Conservation (phyloP, 805 yeast species). For the Candida insectalens region DNA sequence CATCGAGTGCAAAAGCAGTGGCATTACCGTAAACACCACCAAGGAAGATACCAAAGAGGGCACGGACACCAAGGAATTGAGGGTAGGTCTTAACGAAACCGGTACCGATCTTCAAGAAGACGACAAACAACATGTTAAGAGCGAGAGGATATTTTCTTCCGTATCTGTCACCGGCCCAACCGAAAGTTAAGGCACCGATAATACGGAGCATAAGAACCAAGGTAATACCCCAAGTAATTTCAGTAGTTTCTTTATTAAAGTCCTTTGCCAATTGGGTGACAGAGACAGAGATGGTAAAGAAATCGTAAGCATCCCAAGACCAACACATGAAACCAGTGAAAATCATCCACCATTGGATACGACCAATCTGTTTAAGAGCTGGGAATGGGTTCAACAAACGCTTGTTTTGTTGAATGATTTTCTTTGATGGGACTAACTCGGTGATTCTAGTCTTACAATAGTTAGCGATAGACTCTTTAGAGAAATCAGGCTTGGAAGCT, state of each 20-base stretch:
- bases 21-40: conserved; percentile 51
- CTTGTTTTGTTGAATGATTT: conserved; percentile 24
- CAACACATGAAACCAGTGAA: conserved; percentile 45
- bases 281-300: conserved; percentile 47
- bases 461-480: conserved; percentile 19
- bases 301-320: conserved; percentile 63
- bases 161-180: conserved; percentile 46
- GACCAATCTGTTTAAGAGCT: conserved; percentile 36
- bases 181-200: conserved; percentile 56
- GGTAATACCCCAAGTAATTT: conserved; percentile 59
- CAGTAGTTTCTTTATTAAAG: conserved; percentile 35
- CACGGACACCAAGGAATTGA: conserved; percentile 54
- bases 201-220: conserved; percentile 61
- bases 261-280: conserved; percentile 36
- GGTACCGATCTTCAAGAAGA: conserved; percentile 50
- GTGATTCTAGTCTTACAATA: conserved; percentile 40
- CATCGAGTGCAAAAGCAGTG: conserved; percentile 44
- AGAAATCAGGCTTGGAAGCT: conserved; percentile 21
- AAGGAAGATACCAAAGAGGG: conserved; percentile 51
- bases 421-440: conserved; percentile 38
- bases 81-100: conserved; percentile 48
- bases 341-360: conserved; percentile 50
- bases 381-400: conserved; percentile 55
- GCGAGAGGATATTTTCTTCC: conserved; percentile 55
- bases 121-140: conserved; percentile 34